Evolutionary conservation across 495 filamentous ascomycete genomes (phyloP).

Genomic region (Daldinia loculata): DNA sequence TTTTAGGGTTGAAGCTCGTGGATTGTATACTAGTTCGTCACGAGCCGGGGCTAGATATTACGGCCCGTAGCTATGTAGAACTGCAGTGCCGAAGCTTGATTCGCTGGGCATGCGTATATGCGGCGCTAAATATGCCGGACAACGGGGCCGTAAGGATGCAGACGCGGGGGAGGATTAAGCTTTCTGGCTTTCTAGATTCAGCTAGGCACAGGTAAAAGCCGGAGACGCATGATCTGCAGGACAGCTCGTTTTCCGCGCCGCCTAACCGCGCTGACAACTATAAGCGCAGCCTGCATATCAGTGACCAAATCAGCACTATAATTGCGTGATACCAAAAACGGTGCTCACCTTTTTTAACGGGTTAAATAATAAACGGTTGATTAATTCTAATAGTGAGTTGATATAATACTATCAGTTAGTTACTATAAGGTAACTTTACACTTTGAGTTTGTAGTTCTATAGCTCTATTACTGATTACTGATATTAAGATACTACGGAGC

Average conservation of each 20-base stretch:
- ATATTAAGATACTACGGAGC: neutral
- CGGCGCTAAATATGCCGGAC: neutral
- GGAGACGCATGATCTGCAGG: neutral
- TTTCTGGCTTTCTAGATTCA: neutral
- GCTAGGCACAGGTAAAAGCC: neutral
- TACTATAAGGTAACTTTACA: neutral
- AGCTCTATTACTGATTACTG: neutral
- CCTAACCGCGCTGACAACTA: neutral
- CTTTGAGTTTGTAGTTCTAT: neutral
- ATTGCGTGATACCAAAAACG: neutral
- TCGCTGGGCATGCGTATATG: neutral
- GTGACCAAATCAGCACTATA: neutral
- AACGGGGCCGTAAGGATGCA: neutral
- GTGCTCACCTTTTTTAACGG: neutral
- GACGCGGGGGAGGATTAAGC: neutral
- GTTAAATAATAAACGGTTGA: neutral
- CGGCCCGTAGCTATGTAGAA: neutral
- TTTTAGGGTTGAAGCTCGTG: neutral
- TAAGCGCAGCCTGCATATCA: neutral
- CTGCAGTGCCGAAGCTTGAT: neutral
- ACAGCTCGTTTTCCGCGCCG: neutral
- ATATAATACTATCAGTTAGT: no score
- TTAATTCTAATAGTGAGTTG: neutral
- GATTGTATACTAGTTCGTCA: neutral
- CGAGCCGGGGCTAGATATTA: neutral